phyloP scores from a whole-genome alignment of 2,329 filamentous ascomycete genomes.

The Exserohilum rostratum region DNA sequence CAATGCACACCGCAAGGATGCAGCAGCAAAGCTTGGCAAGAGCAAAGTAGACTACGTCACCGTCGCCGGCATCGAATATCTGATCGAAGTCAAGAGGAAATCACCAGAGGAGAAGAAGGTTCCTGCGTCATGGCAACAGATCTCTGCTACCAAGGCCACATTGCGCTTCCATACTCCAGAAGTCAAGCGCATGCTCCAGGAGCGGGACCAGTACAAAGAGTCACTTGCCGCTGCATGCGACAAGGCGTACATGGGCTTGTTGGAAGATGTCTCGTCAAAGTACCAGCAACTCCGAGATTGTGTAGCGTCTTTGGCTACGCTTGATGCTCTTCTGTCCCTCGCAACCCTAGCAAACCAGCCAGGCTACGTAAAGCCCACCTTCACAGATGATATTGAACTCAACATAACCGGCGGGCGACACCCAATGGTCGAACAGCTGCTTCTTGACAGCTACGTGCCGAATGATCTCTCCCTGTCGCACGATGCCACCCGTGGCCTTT shows the following conservation, averaged over 20 bases:
- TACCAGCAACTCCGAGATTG: slow-evolving; percentile 91
- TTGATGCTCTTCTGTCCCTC: slow-evolving; percentile 89
- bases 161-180: slow-evolving; percentile 95
- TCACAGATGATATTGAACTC: slow-evolving; percentile 70
- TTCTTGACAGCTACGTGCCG: slow-evolving; percentile 86
- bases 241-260: slow-evolving; percentile 73
- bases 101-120: slow-evolving; percentile 75
- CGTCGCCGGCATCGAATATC: slow-evolving; percentile 88
- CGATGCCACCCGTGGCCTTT: slow-evolving; percentile 67
- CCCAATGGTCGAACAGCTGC: slow-evolving; percentile 91
- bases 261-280: slow-evolving; percentile 75
- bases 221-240: slow-evolving; percentile 91
- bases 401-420: slow-evolving; percentile 78
- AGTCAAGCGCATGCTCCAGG: slow-evolving; percentile 79
- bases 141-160: slow-evolving; percentile 90
- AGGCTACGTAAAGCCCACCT: slow-evolving; percentile 81
- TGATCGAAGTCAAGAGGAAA: slow-evolving; percentile 87
- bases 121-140: slow-evolving; percentile 92
- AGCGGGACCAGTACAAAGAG: slow-evolving; percentile 94
- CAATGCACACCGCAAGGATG: slow-evolving; percentile 73
- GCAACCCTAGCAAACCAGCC: slow-evolving; percentile 83
- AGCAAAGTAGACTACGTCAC: slow-evolving; percentile 78
- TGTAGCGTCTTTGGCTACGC: slow-evolving; percentile 80
- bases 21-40: slow-evolving; percentile 74
- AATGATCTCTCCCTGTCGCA: slow-evolving; percentile 78